Evolutionary conservation across 768 basidiomycete genomes (phyloP), one percentile per base, ranked within the genome.

Genomic region (Suillus decipiens): DNA sequence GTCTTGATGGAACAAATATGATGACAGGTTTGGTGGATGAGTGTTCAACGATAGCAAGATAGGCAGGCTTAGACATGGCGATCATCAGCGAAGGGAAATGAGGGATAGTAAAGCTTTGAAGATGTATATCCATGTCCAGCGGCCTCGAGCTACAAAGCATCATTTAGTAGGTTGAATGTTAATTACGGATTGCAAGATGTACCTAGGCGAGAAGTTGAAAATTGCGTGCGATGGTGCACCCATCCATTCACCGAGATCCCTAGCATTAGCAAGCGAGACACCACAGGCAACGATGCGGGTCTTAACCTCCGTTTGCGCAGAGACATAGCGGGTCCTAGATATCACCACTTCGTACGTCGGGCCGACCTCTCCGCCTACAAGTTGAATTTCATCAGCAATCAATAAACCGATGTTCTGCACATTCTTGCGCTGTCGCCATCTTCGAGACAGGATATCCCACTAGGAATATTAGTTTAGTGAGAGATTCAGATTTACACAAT

Each of bases 1-100:
- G 89, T 22, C 96, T 84, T 22, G 94, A 95, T 0, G 95, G 91
- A 0, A 99, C 96, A 64, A 99, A 99, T 65, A 93, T 78, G 69
- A 99, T 90, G 66, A 95, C 93, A 0, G 96, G 96, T 69, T 92
- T 93, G 5, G 85, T 82, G 0, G 88, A 84, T 0, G 97, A 89
- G 67, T 95, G 89, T 71, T 99, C 96, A 50, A 88, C 79, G 64
- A 98, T 90, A 36, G 96, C 89, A 8, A 99, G 85, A 73, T 98
- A 99, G 0, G 96, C 93, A 0, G 97, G 97, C 73, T 99, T 99
- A 10, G 96, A 95, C 97, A 99, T 99, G 51, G 95, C 86, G 64
- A 99, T 94, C 96, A 99, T 99, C 47, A 99, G 81, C 0, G 95
- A 97, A 0, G 97, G 95, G 86, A 96, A 97, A 72, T 99, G 97